Percentiles rank a stretch among this genome's conserved stretches.
Conservation (phyloP, 2,329 filamentous ascomycete genomes). For the Alternaria longipes region DNA sequence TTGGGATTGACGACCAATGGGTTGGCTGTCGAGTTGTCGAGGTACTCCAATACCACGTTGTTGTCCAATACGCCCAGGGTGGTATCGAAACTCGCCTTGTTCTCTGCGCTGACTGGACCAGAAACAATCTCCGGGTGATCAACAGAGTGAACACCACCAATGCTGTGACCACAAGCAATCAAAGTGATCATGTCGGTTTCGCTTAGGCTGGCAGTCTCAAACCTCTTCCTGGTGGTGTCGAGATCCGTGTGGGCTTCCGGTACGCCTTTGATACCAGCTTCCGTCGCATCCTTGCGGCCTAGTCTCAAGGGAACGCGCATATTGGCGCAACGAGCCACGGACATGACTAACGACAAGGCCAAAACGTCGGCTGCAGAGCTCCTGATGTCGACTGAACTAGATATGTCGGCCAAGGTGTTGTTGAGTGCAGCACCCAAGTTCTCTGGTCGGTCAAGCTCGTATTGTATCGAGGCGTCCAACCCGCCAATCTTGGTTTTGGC, state of each 20-base stretch:
- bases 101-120: slow-evolving; percentile 26
- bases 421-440: slow-evolving; percentile 47
- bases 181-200: slow-evolving; percentile 38
- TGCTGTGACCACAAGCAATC: slow-evolving; percentile 48
- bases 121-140: slow-evolving; percentile 46
- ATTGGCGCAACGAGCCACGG: slow-evolving; percentile 42
- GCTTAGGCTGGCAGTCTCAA: slow-evolving; percentile 43
- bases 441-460: slow-evolving; percentile 40
- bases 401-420: slow-evolving; percentile 43
- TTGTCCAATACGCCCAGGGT: slow-evolving; percentile 38
- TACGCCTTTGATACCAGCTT: slow-evolving; percentile 41
- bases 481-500: slow-evolving; percentile 41
- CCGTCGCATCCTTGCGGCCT: slow-evolving; percentile 46
- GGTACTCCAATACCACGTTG: slow-evolving; percentile 45
- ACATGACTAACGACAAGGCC: slow-evolving; percentile 41
- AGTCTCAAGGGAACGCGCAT: slow-evolving; percentile 41
- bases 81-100: slow-evolving; percentile 38
- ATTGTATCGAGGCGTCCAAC: slow-evolving; percentile 48
- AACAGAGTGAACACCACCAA: slow-evolving; percentile 47
- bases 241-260: slow-evolving; percentile 45
- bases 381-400: slow-evolving; percentile 32
- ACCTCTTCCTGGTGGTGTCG: slow-evolving; percentile 39
- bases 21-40: slow-evolving; percentile 39
- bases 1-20: slow-evolving; percentile 39
- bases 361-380: slow-evolving; percentile 44